Evolutionary conservation across 1,284 basidiomycete species (phyloP).

Genomic region (Ceratobasidium sp.): DNA sequence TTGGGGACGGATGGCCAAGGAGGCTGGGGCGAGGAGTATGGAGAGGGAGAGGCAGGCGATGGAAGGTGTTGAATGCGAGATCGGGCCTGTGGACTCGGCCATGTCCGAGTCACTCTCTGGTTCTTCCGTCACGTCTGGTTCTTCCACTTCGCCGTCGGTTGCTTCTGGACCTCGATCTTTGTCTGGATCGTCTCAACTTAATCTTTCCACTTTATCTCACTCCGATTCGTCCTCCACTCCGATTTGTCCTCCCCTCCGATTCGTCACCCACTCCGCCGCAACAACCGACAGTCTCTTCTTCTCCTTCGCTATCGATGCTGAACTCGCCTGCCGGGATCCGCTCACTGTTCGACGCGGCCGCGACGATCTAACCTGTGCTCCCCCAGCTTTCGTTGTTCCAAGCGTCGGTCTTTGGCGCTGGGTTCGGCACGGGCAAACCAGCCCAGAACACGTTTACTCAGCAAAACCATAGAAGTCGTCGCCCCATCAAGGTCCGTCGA

Average conservation of each 20-base stretch:
- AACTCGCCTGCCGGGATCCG: conserved; percentile 17
- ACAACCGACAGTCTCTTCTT: conserved; percentile 29
- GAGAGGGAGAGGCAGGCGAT: conserved; percentile 1
- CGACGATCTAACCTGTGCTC: too few relatives aligned
- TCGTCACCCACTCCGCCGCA: background rate
- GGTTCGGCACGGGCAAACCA: conserved; percentile 16
- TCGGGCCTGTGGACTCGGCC: background rate
- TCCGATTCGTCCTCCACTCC: background rate
- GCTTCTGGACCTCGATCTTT: conserved; percentile 5
- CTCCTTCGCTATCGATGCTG: conserved; percentile 40
- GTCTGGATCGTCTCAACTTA: conserved; percentile 5
- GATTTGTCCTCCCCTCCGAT: background rate
- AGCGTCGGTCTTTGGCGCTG: conserved; percentile 45
- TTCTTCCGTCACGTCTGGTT: background rate
- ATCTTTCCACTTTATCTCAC: background rate
- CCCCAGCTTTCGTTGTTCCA: conserved; percentile 27
- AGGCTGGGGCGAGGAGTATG: conserved; percentile 38
- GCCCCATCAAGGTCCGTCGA: conserved; percentile 50
- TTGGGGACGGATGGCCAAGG: conserved; percentile 44
- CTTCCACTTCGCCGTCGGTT: background rate
- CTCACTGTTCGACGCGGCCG: conserved; percentile 14
- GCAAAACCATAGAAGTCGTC: conserved; percentile 2
- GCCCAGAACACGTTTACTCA: background rate
- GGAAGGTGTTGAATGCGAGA: conserved; percentile 3
- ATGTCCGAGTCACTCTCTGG: background rate